Evolutionary conservation across 495 filamentous ascomycete species (phyloP), one percentile per base, ranked within the genome.

Genomic region (Penicillium chermesinum): DNA sequence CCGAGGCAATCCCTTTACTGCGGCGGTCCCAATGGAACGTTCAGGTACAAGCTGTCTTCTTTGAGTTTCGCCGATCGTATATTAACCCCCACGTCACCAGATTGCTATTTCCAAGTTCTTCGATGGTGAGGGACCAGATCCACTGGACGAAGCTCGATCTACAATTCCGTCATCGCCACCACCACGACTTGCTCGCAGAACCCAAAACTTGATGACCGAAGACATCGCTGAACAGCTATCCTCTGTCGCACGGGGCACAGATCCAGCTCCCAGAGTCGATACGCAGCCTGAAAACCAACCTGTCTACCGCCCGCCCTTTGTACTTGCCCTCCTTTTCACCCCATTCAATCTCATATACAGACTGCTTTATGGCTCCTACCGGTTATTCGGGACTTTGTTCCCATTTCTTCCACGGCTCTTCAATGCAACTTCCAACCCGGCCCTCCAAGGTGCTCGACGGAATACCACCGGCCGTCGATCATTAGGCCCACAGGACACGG

Each of bases 91-190:
- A 35, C 18, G 25, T 10, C 4, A 15, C 9, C 62, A 98, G 86
- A 94, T 97, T 52, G 93, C 93, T 25, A 87, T 98, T 41, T 79
- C 93, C 41, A 91, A 91, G 59, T 97, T 97, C 80, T 98, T 96
- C 62, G 93, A 97, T 63, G 93, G 94, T 41, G 94, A 97, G 67
- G 81, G 84, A 3, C 79, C 87, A 30, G 88, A 95, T 60, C 84
- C 81, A 4, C 72, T 91, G 5, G 88, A 88, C 53, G 87, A 89
- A 69, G 84, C 87, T 49, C 73, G 83, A 42, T 79, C 83, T 30
- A 77, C 83, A 20, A 53, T 79, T 25, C 69, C 82, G 32, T 60
- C 73, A 36, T 59, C 79, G n/a, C 73, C 80, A 42, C 82, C 81
- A 14, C 74, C 77, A 13, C 70, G 72, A 49, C 64, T 77, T 17